Percentiles rank a stretch among this genome's conserved stretches.
Evolutionary conservation across 495 filamentous ascomycete genomes (phyloP).

Genomic region (Jackrogersella minutella): DNA sequence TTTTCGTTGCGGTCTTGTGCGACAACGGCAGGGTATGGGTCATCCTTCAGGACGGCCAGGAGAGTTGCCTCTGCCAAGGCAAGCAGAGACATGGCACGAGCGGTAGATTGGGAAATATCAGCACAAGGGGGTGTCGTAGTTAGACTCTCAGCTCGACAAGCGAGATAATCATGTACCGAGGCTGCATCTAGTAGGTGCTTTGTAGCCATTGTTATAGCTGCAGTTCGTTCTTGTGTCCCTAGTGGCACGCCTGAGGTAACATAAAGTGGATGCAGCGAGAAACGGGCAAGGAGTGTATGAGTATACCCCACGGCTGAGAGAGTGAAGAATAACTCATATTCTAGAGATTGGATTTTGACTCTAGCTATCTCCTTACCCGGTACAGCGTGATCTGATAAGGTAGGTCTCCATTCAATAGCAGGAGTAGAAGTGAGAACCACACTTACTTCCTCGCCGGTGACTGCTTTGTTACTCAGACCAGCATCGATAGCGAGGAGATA

Average conservation of each 20-base stretch:
- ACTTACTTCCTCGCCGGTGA: constrained; percentile 68
- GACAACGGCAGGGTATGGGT: constrained; percentile 84
- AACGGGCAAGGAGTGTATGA: constrained; percentile 73
- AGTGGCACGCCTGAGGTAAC: constrained; percentile 65
- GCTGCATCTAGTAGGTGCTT: constrained; percentile 79
- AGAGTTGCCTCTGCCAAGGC: constrained; percentile 89
- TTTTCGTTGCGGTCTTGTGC: constrained; percentile 78
- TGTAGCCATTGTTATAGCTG: constrained; percentile 77
- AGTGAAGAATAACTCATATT: constrained; percentile 82
- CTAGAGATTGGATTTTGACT: constrained; percentile 73
- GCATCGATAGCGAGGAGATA: constrained; percentile 78
- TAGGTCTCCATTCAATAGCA: constrained; percentile 82
- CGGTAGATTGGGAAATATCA: constrained; percentile 71
- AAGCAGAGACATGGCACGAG: constrained; percentile 75
- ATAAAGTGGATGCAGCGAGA: constrained; percentile 60
- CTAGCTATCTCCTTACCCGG: constrained; percentile 68
- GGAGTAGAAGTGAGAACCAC: constrained; percentile 61
- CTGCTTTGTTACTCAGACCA: constrained; percentile 63
- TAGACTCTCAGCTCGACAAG: constrained; percentile 52
- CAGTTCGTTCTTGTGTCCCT: constrained; percentile 68
- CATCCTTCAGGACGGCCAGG: constrained; percentile 88
- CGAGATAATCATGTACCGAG: constrained; percentile 76
- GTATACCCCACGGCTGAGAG: constrained; percentile 79
- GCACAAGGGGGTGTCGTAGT: constrained; percentile 48
- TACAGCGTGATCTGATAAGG: constrained; percentile 64